A percentile compares a stretch with the other conserved stretches of the same genome.
Conservation (phyloP, 345 rosid species). For the Eucalyptus erythrocorys region DNA sequence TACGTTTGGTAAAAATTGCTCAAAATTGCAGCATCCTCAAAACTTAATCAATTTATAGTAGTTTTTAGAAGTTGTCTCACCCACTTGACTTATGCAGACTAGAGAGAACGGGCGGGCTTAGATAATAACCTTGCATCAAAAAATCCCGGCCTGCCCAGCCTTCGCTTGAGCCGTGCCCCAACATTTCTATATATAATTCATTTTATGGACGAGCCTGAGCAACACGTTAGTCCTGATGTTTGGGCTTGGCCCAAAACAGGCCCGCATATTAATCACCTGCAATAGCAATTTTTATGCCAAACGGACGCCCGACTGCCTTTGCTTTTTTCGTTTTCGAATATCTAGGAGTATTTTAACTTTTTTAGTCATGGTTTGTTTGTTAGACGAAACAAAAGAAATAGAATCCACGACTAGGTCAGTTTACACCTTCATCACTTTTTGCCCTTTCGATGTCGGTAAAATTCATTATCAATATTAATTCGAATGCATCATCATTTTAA, state of each 20-base stretch:
- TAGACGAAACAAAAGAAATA: background rate
- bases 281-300: background rate
- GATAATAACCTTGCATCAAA: background rate
- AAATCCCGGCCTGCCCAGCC: background rate
- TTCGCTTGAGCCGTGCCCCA: background rate
- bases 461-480: background rate
- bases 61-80: background rate
- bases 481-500: too few relatives aligned
- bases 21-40: background rate
- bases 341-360: background rate
- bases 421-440: background rate
- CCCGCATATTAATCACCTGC: background rate
- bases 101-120: background rate
- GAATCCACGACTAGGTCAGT: background rate
- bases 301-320: background rate
- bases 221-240: background rate
- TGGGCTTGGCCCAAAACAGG: background rate
- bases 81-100: background rate
- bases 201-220: background rate
- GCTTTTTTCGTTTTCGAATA: background rate
- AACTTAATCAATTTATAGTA: background rate
- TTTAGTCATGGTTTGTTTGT: background rate
- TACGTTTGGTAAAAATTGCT: background rate
- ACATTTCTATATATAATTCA: background rate
- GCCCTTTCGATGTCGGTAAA: accelerated